Conservation (phyloP, 2,329 filamentous ascomycete species). For the Xylaria hypoxylon region DNA sequence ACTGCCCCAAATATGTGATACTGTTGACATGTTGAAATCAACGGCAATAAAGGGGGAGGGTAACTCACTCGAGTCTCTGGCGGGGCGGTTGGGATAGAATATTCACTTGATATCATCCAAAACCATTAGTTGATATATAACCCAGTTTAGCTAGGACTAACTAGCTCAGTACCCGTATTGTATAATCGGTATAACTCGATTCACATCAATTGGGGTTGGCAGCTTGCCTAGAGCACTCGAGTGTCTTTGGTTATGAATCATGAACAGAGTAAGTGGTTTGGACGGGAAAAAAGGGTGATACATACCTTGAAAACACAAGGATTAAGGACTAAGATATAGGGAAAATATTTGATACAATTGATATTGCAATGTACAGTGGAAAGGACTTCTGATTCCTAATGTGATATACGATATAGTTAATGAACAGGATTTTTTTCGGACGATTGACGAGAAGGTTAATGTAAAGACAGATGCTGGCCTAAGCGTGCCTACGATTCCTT, state of each 20-base stretch:
- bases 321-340: slow-evolving; percentile 11
- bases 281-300: background rate
- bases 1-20: background rate
- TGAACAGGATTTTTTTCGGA: slow-evolving; percentile 32
- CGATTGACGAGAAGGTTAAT: slow-evolving; percentile 15
- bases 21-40: background rate
- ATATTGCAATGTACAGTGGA: slow-evolving; percentile 27
- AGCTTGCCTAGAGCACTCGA: slow-evolving; percentile 14
- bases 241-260: slow-evolving; percentile 15
- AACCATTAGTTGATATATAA: slow-evolving; percentile 1
- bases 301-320: slow-evolving; percentile 35
- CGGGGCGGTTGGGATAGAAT: background rate
- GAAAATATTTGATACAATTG: slow-evolving; percentile 15
- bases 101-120: slow-evolving; percentile 23
- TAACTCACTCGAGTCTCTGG: slow-evolving; percentile 8
- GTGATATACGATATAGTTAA: slow-evolving; percentile 10
- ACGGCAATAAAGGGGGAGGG: background rate
- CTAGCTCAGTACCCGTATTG: background rate
- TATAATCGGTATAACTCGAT: background rate
- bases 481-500: background rate
- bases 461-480: slow-evolving; percentile 1
- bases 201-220: slow-evolving; percentile 12
- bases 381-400: slow-evolving; percentile 16
- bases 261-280: background rate
- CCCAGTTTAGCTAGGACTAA: background rate